Evolutionary conservation across 1,284 basidiomycete genomes (phyloP), one percentile per base, ranked within the genome.

Genomic region (Ceratobasidium sp.): DNA sequence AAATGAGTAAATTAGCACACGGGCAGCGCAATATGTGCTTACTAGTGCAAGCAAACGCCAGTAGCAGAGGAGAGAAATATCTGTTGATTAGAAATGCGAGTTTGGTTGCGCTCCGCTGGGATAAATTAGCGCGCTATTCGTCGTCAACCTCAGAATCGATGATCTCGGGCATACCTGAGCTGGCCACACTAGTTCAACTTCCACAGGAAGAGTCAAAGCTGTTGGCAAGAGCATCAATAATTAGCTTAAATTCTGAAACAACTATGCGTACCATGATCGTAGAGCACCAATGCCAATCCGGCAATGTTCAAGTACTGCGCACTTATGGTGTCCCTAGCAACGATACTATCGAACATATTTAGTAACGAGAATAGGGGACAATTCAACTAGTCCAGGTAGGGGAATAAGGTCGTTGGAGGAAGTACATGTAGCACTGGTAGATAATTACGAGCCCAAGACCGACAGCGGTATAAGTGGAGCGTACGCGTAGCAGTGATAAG

Each of bases 101-200:
- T 39, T 59, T 59, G 30, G 39, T 41, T 14, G 34, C 32, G 57
- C 57, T 59, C 32, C 32, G 10, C 57, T 59, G 26, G 26, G 6
- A 16, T 14, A 21, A 34, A n/a, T 50, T 50, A 50, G n/a, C 8
- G 10, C 21, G 14, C 12, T 30, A 6, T 18, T 59, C 9, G 18
- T 14, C n/a, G 6, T 26, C n/a, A 3, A 21, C 18, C 10, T 21
- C 26, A n/a, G 14, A 39, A 36, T 21, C n/a, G 9, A 14, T 39
- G 14, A 34, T n/a, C n/a, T n/a, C n/a, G n/a, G n/a, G 39, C 12
- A 21, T 39, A 59, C 57, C 36, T 59, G 32, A 3, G 57, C 57
- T 34, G 57, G 57, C 57, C 57, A 59, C 10, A 59, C 57, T 41
- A 34, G 26, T 39, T 39, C 34, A 36, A 14, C 34, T 21, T 59